Base-by-base conservation (phyloP, 306 rosid species). In the Heteromeles arbutifolia region DNA sequence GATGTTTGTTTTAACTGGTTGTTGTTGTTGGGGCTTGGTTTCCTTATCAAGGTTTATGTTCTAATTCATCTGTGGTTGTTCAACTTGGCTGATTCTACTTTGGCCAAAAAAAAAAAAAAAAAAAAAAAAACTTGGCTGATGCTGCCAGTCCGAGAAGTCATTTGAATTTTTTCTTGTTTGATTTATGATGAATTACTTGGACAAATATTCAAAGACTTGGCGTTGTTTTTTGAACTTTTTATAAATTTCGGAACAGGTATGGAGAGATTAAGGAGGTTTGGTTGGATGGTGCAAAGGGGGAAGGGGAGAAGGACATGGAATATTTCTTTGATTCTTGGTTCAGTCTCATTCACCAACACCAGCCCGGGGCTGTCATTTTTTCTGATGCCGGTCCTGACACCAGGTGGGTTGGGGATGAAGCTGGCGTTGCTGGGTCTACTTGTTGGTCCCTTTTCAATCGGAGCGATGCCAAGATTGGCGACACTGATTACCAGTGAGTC, bases 221-320 rank as follows among this genome's bases (percentile, higher is more conserved):
- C 29, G 31, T 65, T 24, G 43, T 3, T n/a, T 50, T 41, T 41
- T 41, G 0, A 41, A 2, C 3, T 8, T 41, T 41, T 19, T 80
- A 19, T 34, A 2, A 56, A 78, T 77, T 57, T 21, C 57, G 77
- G 67, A 82, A 25, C 84, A 94, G 98, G 83, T 92, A 91, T 54
- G 96, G 95, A 56, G 90, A 88, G 64, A 84, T 94, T 70, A 82
- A 39, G 74, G 86, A 94, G 72, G 79, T 92, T 29, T 94, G 78
- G 74, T 78, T 94, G 83, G 98, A 94, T 80, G 97, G 98, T 53
- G 96, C 98, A 8, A 94, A 90, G 75, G 98, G 92, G 53, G 84
- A 86, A 73, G 90, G 84, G 31, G 92, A 87, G 86, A 88, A 85
- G 85, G 87, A 88, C 79, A 88, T 92, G 93, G 67, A 88, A n/a